Base-by-base conservation (phyloP, 805 yeast species). In the Peterozyma xylosa region DNA sequence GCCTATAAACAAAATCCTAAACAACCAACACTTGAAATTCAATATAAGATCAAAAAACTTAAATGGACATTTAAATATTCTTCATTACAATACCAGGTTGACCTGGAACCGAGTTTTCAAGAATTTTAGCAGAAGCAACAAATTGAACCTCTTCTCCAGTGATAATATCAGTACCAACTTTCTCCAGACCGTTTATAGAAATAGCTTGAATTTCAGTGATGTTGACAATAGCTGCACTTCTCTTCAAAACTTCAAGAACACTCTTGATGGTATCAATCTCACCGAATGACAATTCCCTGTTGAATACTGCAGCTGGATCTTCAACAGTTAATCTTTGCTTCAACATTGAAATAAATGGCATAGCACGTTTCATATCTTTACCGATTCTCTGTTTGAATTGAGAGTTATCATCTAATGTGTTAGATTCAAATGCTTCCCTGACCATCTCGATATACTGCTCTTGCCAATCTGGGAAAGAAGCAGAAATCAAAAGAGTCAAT, bases 321-420 rank as follows among this genome's bases (percentile, higher is more conserved):
- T 86, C 95, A 42, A 65, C 66, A 35, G 72, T 66, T 52, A 93
- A 73, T 68, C 95, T 80, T 60, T 82, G 86, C 66, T 93, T 90
- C 63, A 93, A 71, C 54, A 78, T 70, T 51, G 91, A 82, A 49
- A 93, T 89, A 64, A 90, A 91, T 47, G 98, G 98, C 98, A 93
- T 93, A 48, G 96, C 97, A 55, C 95, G 83, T 76, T 93, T 93
- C 86, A 90, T 86, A 57, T 93, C 98, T 63, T 81, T 82, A 52
- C 86, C 86, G 48, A 85, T 80, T 59, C 70, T 77, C 53, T 78
- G 75, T 62, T 75, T 82, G 54, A 85, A 69, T 46, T 67, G 68
- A 56, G 73, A 74, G 67, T 74, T 82, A 61, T 85, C 91, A 51
- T 80, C 70, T 57, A 85, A 70, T 29, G 76, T 64, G 33, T 78